Base-by-base conservation (phyloP, 1,139 yeast species). In the Ashbya aceris region DNA sequence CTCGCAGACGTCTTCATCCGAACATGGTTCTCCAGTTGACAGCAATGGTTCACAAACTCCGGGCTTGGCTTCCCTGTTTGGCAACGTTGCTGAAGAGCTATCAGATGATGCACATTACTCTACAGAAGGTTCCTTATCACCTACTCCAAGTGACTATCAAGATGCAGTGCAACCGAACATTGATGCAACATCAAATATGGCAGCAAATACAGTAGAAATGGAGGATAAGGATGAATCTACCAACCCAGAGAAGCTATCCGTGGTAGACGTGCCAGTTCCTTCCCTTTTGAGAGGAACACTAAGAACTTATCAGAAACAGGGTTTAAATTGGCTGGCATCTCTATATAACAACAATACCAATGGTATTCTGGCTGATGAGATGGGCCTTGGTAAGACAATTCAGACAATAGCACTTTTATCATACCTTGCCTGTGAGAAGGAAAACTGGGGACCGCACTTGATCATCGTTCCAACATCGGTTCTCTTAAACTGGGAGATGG, bases 401-500 rank as follows among this genome's bases (percentile, higher is more conserved):
- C 99, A 93, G 62, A 91, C 99, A 0, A 93, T 93, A 43, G 77
- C 97, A 0, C 66, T 93, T 36, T 66, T 93, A 28, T 72, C 95
- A 0, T 89, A 89, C 60, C 69, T 93, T 42, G 98, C 99, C 0
- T 85, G 96, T 53, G 95, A 83, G 53, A 89, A 87, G 56, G 85
- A 85, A 45, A 75, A 83, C 27, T 91, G 99, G 99, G 98, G 98
- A 0, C 98, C 98, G 0, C 99, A 93, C 67, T 68, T 93, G 43
- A 89, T 93, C 63, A 79, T 93, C 47, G 99, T 93, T 3, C 99
- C 99, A 2, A 93, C 99, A 0, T 86, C 96, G 13, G 99, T 93
- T n/a, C 80, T 93, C 81, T 76, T 93, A 44, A 93, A 93, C 60
- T 93, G 99, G 99, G 99, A 93, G 61, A 89, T 91, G 96, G 99